Base-by-base conservation (phyloP, 2,329 filamentous ascomycete species). In the Cladobotryum protrusum region DNA sequence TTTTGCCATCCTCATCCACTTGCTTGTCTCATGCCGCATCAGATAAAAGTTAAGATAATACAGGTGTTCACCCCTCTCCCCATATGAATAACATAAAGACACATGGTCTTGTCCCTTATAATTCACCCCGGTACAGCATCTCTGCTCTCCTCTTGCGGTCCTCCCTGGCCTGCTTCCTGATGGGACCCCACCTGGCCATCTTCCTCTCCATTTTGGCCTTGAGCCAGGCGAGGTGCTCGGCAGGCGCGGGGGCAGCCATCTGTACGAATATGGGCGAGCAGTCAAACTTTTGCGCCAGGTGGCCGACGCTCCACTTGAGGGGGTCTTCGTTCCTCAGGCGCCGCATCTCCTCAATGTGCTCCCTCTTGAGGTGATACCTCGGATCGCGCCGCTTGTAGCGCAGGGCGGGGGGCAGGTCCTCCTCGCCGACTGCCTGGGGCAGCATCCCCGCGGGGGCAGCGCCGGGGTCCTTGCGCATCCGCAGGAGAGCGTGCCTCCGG, bases 261-360 rank as follows among this genome's bases (percentile, higher is more conserved):
- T 77, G 75, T 52, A 85, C 71, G 58, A 85, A 84, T 42, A 76
- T 61, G 15, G 69, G 66, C 34, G 73, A 75, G 72, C 81, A 83
- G 46, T 74, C 65, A 63, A 76, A 85, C 61, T 76, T 76, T 48
- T 65, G 63, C 5, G 81, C 77, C 32, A 85, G 72, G 43, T 66
- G 68, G 35, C 61, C 61, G 41, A 82, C 76, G 53, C 71, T 79
- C 80, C 81, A 83, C 47, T 62, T 67, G 20, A 72, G 62, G 1
- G 81, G 81, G 59, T 85, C 77, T 40, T 69, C 63, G 19, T 60
- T 62, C 45, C 81, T 72, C 62, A 85, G 70, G 45, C 67, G 65
- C 50, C 78, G 77, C 62, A 84, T 85, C 71, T 83, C 80, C 44
- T 71, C 72, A 44, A 86, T 77, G 53, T 85, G 74, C 53, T 72